These are phyloP conservation scores for Linaria vulgaris DNA, from an alignment of 257 asterid genomes.

Conservation along the genomic window DNA sequence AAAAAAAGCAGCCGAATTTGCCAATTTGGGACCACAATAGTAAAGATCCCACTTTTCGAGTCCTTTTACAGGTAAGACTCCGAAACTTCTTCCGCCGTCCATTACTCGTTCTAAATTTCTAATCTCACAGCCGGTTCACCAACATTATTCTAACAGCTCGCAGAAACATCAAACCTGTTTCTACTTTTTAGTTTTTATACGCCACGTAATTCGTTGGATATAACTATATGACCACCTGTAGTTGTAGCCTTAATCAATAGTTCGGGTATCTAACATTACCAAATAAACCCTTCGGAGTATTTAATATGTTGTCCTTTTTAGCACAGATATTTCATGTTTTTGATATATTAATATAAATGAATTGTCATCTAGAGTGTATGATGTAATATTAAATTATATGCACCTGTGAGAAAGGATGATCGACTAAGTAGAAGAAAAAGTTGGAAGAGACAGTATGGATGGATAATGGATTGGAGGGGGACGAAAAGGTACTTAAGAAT, in stretches of 20 bases:
- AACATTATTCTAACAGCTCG: constrained; percentile 13
- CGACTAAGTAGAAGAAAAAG: not conserved
- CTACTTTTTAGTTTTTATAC: too few species aligned
- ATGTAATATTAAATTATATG: too few species aligned
- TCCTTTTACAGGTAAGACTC: constrained; percentile 33
- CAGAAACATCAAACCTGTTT: not conserved
- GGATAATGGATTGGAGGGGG: not conserved
- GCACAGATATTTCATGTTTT: too few species aligned
- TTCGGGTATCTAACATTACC: not conserved
- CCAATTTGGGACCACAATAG: constrained; percentile 19
- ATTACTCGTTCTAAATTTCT: constrained; percentile 2
- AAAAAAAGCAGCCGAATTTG: constrained; percentile 8
- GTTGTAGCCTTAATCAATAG: not conserved
- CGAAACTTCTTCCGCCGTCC: constrained; percentile 21
- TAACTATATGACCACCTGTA: not conserved
- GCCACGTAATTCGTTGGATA: not conserved
- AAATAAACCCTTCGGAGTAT: not conserved
- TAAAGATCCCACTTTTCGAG: constrained; percentile 24
- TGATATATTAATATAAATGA: too few species aligned
- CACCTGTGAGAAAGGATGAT: too few species aligned
- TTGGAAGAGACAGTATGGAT: not conserved
- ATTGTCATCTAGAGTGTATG: too few species aligned
- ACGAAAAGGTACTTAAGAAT: not conserved
- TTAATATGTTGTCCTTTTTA: not conserved
- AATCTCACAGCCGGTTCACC: constrained; percentile 15